Conservation (phyloP, 2,329 filamentous ascomycete species). For the Aspergillus sp. region DNA sequence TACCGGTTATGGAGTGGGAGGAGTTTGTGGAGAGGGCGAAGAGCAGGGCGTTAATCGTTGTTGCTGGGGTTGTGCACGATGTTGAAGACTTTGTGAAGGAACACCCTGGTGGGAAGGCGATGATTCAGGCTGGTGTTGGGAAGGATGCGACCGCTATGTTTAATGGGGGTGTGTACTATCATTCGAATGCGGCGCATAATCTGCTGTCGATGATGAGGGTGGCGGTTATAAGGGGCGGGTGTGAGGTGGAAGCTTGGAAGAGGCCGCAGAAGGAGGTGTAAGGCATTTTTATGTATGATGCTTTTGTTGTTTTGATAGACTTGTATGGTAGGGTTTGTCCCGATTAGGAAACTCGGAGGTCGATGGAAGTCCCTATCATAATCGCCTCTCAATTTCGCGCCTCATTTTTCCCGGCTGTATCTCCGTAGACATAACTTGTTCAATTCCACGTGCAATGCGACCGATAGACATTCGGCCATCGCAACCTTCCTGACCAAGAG, state of each 20-base stretch:
- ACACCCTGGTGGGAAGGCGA: conserved; percentile 14
- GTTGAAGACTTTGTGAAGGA: conserved; percentile 14
- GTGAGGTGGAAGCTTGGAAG: conserved; percentile 11
- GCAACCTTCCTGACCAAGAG: no score
- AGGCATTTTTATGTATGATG: not conserved
- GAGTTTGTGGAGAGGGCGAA: conserved; percentile 5
- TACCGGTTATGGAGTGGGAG: conserved; percentile 18
- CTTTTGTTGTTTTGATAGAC: not conserved
- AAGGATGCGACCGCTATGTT: conserved; percentile 21
- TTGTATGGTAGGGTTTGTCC: not conserved
- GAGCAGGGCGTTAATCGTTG: conserved; percentile 3
- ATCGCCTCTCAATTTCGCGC: not conserved
- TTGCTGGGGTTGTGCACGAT: conserved; percentile 19
- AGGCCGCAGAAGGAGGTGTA: not conserved
- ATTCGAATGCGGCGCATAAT: conserved; percentile 19
- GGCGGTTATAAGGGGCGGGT: not conserved
- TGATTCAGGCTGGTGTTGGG: conserved; percentile 9
- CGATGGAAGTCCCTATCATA: not conserved
- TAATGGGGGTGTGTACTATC: conserved; percentile 20
- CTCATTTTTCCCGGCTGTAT: not conserved
- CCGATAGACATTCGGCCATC: no score
- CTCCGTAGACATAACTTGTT: not conserved
- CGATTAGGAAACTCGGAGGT: not conserved
- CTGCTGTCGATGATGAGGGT: conserved; percentile 13
- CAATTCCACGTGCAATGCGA: not conserved